Conservation (phyloP, 2,329 filamentous ascomycete species). For the Diaporthe sp. region DNA sequence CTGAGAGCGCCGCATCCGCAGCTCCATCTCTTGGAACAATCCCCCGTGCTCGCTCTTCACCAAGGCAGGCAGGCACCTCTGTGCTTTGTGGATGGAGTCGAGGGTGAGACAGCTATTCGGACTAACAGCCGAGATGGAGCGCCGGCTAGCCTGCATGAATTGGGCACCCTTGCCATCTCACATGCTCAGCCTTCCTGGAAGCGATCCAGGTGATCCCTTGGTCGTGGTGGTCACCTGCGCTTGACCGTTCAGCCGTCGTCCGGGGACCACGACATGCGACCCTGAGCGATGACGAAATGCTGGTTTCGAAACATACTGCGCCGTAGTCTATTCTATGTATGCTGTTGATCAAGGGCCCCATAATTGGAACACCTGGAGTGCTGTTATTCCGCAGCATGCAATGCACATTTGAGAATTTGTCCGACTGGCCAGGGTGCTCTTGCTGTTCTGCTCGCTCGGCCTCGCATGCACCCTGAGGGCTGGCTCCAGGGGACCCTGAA, state of each 20-base stretch:
- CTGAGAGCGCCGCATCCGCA: not conserved
- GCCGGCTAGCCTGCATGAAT: not conserved
- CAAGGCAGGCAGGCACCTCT: too few species aligned
- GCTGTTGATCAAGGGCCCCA: not conserved
- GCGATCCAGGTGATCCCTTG: not conserved
- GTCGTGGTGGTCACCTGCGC: not conserved
- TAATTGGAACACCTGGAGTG: not conserved
- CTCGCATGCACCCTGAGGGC: not conserved
- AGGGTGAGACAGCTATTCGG: constrained; percentile 9
- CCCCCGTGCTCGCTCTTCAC: too few species aligned
- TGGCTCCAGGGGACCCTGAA: not conserved
- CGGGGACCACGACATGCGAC: constrained; percentile 7
- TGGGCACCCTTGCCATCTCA: not conserved
- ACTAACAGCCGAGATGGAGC: not conserved
- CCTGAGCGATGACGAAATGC: constrained; percentile 9
- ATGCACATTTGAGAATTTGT: not conserved
- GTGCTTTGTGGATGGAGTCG: not conserved
- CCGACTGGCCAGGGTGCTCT: not conserved
- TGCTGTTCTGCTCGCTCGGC: not conserved
- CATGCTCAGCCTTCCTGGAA: constrained; percentile 2
- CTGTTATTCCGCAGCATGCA: too few species aligned
- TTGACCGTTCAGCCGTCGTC: not conserved
- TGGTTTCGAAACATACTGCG: not conserved
- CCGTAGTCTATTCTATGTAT: too few species aligned
- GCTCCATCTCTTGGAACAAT: too few species aligned